These are phyloP conservation scores for Solanum hybrid DNA, from an alignment of 305 asterid genomes.

Conservation along the genomic window DNA sequence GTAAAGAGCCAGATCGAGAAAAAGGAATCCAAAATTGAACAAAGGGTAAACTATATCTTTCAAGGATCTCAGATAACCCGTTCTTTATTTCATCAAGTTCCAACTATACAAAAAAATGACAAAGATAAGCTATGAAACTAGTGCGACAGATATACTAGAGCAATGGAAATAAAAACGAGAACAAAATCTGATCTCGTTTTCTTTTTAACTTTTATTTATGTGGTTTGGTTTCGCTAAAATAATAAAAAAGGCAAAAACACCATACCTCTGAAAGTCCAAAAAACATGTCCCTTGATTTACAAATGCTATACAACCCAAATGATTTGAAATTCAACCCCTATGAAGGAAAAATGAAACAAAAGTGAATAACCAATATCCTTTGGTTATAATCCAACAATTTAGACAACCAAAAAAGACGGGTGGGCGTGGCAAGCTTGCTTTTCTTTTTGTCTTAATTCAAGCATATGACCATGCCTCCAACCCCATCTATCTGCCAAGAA, in stretches of 20 bases:
- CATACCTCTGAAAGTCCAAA: not conserved
- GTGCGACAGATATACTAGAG: not conserved
- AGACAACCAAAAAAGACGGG: too few species aligned
- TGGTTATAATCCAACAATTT: not conserved
- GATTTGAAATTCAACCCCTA: not conserved
- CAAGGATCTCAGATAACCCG: not conserved
- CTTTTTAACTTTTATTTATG: not conserved
- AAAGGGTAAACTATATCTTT: not conserved
- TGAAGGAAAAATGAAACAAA: not conserved
- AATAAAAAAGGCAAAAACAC: not conserved
- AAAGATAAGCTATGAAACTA: not conserved
- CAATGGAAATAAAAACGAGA: too few species aligned
- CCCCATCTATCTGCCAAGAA: too few species aligned
- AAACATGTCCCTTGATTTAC: too few species aligned
- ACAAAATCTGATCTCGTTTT: too few species aligned
- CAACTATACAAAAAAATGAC: not conserved
- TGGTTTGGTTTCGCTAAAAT: not conserved
- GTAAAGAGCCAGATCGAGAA: not conserved
- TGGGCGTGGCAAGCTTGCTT: too few species aligned
- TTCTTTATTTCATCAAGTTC: not conserved
- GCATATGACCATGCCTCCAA: too few species aligned
- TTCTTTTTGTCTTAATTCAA: too few species aligned
- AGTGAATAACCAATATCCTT: not conserved
- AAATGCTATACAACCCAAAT: not conserved
- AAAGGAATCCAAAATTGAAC: not conserved